A percentile compares a stretch with the other conserved stretches of the same genome.
Evolutionary conservation across 176 grass and related monocot genomes (phyloP).

Genomic region (Ananas comosus): DNA sequence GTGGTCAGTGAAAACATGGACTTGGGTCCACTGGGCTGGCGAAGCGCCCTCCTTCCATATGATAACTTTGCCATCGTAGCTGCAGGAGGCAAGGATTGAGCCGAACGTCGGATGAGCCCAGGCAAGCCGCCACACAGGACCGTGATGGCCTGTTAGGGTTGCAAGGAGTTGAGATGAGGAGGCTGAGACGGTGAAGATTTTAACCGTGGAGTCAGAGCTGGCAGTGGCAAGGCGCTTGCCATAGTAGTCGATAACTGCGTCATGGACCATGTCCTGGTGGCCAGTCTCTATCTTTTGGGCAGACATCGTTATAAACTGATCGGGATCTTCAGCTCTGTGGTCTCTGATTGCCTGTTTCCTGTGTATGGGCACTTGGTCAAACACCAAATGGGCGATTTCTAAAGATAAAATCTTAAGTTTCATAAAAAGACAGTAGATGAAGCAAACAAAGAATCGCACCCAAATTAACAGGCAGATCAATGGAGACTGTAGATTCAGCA

Average conservation of each 20-base stretch:
- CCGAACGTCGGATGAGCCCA: slow-evolving; percentile 80
- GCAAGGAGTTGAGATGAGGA: slow-evolving; percentile 45
- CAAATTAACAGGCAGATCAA: no score
- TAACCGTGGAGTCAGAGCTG: slow-evolving; percentile 56
- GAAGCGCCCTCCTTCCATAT: slow-evolving; percentile 67
- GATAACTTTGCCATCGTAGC: slow-evolving; percentile 70
- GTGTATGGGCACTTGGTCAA: slow-evolving; percentile 14
- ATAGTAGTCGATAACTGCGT: slow-evolving; percentile 66
- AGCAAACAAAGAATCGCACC: no score
- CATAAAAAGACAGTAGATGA: no score
- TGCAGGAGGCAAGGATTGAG: slow-evolving; percentile 60
- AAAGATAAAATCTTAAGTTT: neutral
- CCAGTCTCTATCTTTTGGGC: slow-evolving; percentile 68
- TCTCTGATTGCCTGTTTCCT: slow-evolving; percentile 1
- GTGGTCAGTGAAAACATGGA: slow-evolving; percentile 51
- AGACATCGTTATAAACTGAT: slow-evolving; percentile 25
- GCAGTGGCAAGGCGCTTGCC: slow-evolving; percentile 77
- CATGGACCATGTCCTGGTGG: slow-evolving; percentile 73
- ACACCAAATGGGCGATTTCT: slow-evolving; percentile 3
- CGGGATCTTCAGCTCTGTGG: no score
- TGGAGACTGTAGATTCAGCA: no score
- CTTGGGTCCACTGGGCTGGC: slow-evolving; percentile 49
- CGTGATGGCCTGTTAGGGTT: slow-evolving; percentile 53
- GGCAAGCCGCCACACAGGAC: slow-evolving; percentile 56
- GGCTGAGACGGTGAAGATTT: slow-evolving; percentile 31